Evolutionary conservation across 2,329 filamentous ascomycete genomes (phyloP).

Genomic region (Didymella sp.): DNA sequence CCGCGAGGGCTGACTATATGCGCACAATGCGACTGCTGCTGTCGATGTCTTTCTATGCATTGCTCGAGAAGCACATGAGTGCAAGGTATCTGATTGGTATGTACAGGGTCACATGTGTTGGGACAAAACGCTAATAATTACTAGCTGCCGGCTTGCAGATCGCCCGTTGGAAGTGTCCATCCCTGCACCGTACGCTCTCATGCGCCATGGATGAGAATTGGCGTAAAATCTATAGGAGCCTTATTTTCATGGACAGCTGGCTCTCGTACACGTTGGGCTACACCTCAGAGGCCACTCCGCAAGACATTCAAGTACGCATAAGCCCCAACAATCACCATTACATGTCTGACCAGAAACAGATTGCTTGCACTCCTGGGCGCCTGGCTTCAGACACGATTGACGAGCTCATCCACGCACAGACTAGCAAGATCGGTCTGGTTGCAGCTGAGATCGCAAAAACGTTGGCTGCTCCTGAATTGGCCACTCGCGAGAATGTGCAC

Average conservation of each 20-base stretch:
- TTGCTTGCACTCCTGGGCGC: conserved; percentile 28
- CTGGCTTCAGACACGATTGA: conserved; percentile 30
- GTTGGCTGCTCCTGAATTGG: conserved; percentile 39
- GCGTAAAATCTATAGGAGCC: conserved; percentile 42
- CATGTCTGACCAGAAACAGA: conserved; percentile 31
- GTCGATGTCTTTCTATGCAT: conserved; percentile 46
- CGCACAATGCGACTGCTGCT: conserved; percentile 47
- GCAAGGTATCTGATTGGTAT: conserved; percentile 47
- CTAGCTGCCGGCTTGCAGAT: conserved; percentile 49
- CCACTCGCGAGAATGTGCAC: conserved; percentile 39
- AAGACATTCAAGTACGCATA: conserved; percentile 38
- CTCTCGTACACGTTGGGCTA: conserved; percentile 50
- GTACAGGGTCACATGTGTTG: background rate
- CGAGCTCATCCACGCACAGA: conserved; percentile 45
- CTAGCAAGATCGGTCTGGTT: conserved; percentile 46
- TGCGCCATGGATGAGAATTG: conserved; percentile 26
- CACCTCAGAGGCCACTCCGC: conserved; percentile 38
- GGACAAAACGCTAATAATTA: conserved; percentile 1
- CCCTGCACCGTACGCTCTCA: conserved; percentile 6
- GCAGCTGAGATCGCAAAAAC: conserved; percentile 47
- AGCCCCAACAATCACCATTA: background rate
- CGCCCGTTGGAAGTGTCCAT: conserved; percentile 43
- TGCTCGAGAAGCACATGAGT: conserved; percentile 50
- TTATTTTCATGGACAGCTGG: conserved; percentile 52
- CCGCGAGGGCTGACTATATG: conserved; percentile 39